phyloP scores from a whole-genome alignment of 257 asterid species.

The Solanum sitiens region DNA sequence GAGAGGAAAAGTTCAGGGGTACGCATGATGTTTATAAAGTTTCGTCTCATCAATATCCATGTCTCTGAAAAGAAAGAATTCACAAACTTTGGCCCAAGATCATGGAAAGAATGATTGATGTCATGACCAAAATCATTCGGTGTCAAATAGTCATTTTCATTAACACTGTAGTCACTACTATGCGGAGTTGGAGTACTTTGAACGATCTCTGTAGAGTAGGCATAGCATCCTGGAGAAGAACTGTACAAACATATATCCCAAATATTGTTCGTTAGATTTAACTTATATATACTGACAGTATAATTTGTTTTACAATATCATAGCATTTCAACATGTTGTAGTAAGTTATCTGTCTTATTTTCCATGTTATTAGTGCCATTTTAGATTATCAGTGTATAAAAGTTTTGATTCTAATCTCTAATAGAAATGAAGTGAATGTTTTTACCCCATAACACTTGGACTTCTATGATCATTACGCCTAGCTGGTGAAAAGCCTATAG shows the following conservation, averaged over 20 bases:
- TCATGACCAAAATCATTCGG: constrained; percentile 13
- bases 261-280: not conserved
- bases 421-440: not conserved
- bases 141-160: constrained; percentile 69
- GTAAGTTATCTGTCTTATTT: not conserved
- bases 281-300: not conserved
- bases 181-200: constrained; percentile 57
- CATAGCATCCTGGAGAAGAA: constrained; percentile 39
- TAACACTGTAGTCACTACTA: constrained; percentile 68
- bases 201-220: constrained; percentile 46
- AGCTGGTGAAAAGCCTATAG: constrained; percentile 47
- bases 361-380: not conserved
- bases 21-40: constrained; percentile 67
- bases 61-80: constrained; percentile 71
- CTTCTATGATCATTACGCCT: constrained; percentile 29
- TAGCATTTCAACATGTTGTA: not conserved
- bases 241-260: constrained; percentile 17
- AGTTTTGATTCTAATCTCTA: not conserved
- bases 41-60: constrained; percentile 64
- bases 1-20: constrained; percentile 86
- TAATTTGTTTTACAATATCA: not conserved
- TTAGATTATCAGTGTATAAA: not conserved
- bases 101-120: constrained; percentile 3
- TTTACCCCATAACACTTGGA: constrained; percentile 31
- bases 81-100: constrained; percentile 47